phyloP scores from a whole-genome alignment of 2,329 filamentous ascomycete genomes.

The Cyphellophora attinorum region DNA sequence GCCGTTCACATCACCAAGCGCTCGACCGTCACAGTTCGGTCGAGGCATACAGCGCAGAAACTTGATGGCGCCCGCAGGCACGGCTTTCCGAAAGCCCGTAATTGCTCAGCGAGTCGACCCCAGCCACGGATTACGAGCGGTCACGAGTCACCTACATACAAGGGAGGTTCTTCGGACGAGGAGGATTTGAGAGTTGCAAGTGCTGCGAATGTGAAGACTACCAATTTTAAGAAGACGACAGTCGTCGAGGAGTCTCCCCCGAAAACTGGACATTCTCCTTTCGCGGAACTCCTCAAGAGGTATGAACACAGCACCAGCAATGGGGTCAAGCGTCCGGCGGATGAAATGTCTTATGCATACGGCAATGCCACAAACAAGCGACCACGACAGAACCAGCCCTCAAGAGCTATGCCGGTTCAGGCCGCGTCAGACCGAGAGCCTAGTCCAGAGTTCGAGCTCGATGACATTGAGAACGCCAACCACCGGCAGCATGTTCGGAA shows the following conservation, averaged over 20 bases:
- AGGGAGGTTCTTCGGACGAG: slow-evolving; percentile 56
- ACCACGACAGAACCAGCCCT: slow-evolving; percentile 30
- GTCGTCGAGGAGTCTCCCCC: slow-evolving; percentile 30
- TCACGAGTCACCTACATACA: slow-evolving; percentile 47
- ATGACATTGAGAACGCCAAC: slow-evolving; percentile 42
- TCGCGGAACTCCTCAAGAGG: slow-evolving; percentile 3
- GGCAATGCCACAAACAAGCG: slow-evolving; percentile 29
- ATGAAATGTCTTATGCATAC: slow-evolving; percentile 33
- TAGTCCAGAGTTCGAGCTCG: slow-evolving; percentile 29
- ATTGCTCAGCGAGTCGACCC: slow-evolving; percentile 28
- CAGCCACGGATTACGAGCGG: slow-evolving; percentile 40
- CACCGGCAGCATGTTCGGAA: slow-evolving; percentile 42
- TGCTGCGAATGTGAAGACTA: slow-evolving; percentile 50
- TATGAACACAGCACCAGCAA: slow-evolving; percentile 2
- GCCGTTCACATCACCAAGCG: slow-evolving; percentile 46
- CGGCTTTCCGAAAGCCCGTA: slow-evolving; percentile 51
- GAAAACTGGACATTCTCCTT: slow-evolving; percentile 1
- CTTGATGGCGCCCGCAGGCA: slow-evolving; percentile 67
- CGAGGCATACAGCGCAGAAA: slow-evolving; percentile 42
- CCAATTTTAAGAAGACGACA: slow-evolving; percentile 30
- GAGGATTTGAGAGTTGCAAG: slow-evolving; percentile 42
- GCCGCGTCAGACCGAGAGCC: slow-evolving; percentile 1
- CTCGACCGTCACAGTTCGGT: slow-evolving; percentile 13
- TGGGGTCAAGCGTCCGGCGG: slow-evolving; percentile 23
- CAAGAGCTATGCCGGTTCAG: slow-evolving; percentile 35